phyloP scores from a whole-genome alignment of 495 filamentous ascomycete genomes.

The Lophiotrema nucula region DNA sequence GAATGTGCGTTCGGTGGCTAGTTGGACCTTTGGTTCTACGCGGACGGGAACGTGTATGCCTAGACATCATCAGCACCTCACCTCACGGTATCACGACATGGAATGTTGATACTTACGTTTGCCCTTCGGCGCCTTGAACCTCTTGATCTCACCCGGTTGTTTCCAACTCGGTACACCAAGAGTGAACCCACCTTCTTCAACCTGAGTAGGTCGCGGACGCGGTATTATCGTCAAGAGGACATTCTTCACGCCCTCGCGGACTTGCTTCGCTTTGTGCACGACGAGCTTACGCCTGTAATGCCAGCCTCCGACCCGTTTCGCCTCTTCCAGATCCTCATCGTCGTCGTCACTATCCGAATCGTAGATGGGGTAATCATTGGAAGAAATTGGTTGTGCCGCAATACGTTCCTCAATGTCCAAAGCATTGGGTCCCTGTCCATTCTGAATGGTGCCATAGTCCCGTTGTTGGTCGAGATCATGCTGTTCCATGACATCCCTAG shows the following conservation, averaged over 20 bases:
- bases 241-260: conserved; percentile 40
- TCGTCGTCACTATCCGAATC: conserved; percentile 81
- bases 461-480: conserved; percentile 49
- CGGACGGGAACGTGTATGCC: conserved; percentile 91
- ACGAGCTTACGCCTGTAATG: conserved; percentile 12
- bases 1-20: conserved; percentile 94
- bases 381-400: conserved; percentile 54
- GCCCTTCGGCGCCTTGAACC: conserved; percentile 83
- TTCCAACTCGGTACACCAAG: conserved; percentile 43
- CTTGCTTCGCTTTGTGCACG: conserved; percentile 10
- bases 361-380: conserved; percentile 78
- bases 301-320: conserved; percentile 67
- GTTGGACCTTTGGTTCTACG: conserved; percentile 96
- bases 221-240: conserved; percentile 56
- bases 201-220: conserved; percentile 57
- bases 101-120: conserved; percentile 58
- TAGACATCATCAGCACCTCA: conserved; percentile 30
- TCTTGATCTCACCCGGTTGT: conserved; percentile 56
- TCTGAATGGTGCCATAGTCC: conserved; percentile 43
- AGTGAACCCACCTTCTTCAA: conserved; percentile 54
- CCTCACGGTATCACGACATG: too few species aligned
- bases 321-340: conserved; percentile 70
- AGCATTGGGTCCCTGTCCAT: conserved; percentile 49
- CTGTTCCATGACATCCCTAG: conserved; percentile 48
- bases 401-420: conserved; percentile 77